Evolutionary conservation across 768 basidiomycete species (phyloP).

Genomic region (Suillus paluster): DNA sequence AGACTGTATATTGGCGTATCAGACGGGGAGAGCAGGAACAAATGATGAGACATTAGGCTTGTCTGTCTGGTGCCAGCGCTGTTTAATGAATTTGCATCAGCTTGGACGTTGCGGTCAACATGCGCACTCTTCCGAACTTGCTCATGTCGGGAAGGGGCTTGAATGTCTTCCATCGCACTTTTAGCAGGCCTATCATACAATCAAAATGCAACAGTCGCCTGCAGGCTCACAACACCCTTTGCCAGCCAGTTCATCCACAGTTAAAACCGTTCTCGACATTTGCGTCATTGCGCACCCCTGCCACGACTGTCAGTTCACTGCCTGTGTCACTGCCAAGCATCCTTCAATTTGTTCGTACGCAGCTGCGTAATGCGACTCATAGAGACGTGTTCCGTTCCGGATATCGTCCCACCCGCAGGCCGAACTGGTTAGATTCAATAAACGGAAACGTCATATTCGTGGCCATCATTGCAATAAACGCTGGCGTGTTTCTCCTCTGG

Average conservation of each 20-base stretch:
- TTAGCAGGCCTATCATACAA: not conserved
- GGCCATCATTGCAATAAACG: conserved; percentile 68
- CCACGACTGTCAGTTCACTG: conserved; percentile 1
- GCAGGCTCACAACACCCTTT: conserved; percentile 8
- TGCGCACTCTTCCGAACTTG: conserved; percentile 12
- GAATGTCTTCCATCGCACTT: conserved; percentile 5
- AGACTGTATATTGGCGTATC: conserved; percentile 86
- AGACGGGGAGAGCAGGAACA: conserved; percentile 84
- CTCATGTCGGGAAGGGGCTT: conserved; percentile 13
- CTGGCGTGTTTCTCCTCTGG: conserved; percentile 65
- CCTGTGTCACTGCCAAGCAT: conserved; percentile 6
- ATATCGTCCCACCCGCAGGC: conserved; percentile 24
- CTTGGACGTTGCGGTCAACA: not conserved
- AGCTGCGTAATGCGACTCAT: conserved; percentile 26
- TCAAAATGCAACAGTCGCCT: conserved; percentile 8
- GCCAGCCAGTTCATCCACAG: not conserved
- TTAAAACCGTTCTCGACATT: not conserved
- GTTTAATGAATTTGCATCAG: conserved; percentile 1
- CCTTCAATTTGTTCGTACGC: conserved; percentile 23
- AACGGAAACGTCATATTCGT: conserved; percentile 60
- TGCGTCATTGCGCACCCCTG: not conserved
- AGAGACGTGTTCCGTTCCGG: conserved; percentile 16
- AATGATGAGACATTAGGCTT: conserved; percentile 94
- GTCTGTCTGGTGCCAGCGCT: no score
- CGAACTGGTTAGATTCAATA: conserved; percentile 51